Evolutionary conservation across 108 stramenopile species (phyloP), one percentile per base, ranked within the genome.

Genomic region (Cylindrotheca fusiformis): DNA sequence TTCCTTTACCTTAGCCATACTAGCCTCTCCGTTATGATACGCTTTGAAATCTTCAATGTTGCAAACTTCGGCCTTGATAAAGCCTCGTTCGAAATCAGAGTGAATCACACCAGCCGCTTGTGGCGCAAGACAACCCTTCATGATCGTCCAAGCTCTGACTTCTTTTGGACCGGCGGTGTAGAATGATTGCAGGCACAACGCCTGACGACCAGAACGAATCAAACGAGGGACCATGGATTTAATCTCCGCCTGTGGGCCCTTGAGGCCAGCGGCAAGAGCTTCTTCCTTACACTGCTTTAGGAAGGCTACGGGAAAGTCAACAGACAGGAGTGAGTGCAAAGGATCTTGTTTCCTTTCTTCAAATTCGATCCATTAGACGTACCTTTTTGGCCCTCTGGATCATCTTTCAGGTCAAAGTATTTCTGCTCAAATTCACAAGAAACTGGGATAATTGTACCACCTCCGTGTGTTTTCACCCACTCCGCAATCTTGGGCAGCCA

Each of bases 131-230:
- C 92, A 83, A 23, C 95, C 95, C 71, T 87, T 82, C 84, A 95
- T 93, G 58, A 99, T 95, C 18, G 97, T 98, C 99, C 99, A 99
- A 18, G 97, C 96, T 22, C 96, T 76, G 4, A 99, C 98, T 82
- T 99, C 99, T 61, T 97, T 96, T 41, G 91, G 92, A 47, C 99
- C 99, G 10, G 94, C 94, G n/a, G 99, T 99, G 81, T 98, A 98
- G 81, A 89, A 99, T 49, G 95, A 93, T 60, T 97, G 96, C 53
- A 99, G 79, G 58, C 97, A 95, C 32, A 99, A 88, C 24, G 94
- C 88, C 56, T 90, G 74, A 71, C 97, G 94, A 31, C 99, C 98
- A 19, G 91, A 74, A 48, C 98, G 95, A 56, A 99, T 97, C 60
- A 99, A 88, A 31, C 96, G 90, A 27, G 98, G 96, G 53, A 99